Evolutionary conservation across 129 eudicot species (phyloP), one percentile per base, ranked within the genome.

Genomic region (Pulicaria dysenterica): DNA sequence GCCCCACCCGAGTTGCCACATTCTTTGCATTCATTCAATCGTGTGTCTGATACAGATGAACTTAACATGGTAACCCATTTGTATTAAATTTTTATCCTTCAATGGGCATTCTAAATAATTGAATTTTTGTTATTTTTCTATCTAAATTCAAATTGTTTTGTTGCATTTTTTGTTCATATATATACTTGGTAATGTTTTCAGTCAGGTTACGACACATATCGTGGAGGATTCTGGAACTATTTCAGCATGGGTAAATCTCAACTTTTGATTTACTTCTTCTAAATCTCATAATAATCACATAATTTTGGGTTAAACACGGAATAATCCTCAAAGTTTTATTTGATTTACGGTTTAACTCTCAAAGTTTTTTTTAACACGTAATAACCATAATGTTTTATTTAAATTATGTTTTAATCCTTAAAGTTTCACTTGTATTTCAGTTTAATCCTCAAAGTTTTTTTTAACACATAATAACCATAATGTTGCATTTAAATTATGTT

Each of bases 161-260:
- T 47, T 76, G 59, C 43, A 5, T 76, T 12, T 45, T 47, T 67
- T 67, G 11, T 48, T 68, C 6, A 58, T 19, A 38, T 19, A 38
- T 67, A 9, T 58, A n/a, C 38, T 67, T 57, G 16, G 54, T 67
- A 46, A 76, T 67, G 66, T 79, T 79, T 41, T 31, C 96, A 93
- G 98, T 96, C 87, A 77, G 98, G 96, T 58, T 76, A 67, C 40
- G 79, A 83, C 78, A 89, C 98, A 41, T 93, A 67, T 56, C 96
- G 96, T 64, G 98, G 98, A 73, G 98, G 96, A 57, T 93, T 93
- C 60, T 93, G 98, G 98, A 93, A 93, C 79, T 93, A 93, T 81
- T 93, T 94, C 83, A 94, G 98, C 83, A 87, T 94, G 98, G 98
- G 98, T 94, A 67, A 87, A 92, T 77, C 45, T 64, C 41, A 43